Evolutionary conservation across 345 rosid genomes (phyloP).

Genomic region (Erodium maritimum): DNA sequence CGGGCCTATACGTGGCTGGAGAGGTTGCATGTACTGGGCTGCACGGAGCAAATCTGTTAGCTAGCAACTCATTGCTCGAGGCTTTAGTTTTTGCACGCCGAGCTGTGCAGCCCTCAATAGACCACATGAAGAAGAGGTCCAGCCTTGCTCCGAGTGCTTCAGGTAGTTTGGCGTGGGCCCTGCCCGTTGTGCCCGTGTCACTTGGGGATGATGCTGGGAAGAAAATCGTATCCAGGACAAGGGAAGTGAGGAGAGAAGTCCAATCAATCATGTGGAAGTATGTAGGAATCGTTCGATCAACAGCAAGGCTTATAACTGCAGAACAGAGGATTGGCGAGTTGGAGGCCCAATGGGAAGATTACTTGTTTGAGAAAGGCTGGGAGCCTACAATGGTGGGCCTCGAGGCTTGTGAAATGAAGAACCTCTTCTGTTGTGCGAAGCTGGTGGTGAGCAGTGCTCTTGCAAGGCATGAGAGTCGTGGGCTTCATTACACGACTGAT

Average conservation of each 20-base stretch:
- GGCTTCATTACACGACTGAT: slow-evolving; percentile 82
- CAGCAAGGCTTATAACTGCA: slow-evolving; percentile 49
- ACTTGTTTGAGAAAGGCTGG: slow-evolving; percentile 76
- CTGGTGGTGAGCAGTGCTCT: slow-evolving; percentile 85
- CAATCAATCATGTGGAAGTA: slow-evolving; percentile 85
- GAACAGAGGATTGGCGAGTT: slow-evolving; percentile 44
- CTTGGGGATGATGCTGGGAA: slow-evolving; percentile 29
- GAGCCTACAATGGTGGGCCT: slow-evolving; percentile 67
- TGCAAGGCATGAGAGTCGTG: slow-evolving; percentile 88
- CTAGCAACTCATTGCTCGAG: slow-evolving; percentile 93
- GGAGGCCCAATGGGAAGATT: slow-evolving; percentile 71
- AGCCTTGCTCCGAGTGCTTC: slow-evolving; percentile 41
- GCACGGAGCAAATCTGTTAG: slow-evolving; percentile 93
- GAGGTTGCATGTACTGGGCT: slow-evolving; percentile 97
- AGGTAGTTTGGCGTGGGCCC: slow-evolving; percentile 45
- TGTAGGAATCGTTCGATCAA: slow-evolving; percentile 84
- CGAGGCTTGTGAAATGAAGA: slow-evolving; percentile 93
- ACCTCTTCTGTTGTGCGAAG: slow-evolving; percentile 87
- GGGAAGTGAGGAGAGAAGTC: slow-evolving; percentile 61
- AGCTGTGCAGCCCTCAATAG: slow-evolving; percentile 74
- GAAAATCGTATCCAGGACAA: slow-evolving; percentile 37
- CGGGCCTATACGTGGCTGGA: slow-evolving; percentile 86
- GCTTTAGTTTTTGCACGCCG: slow-evolving; percentile 90
- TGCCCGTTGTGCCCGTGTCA: slow-evolving; percentile 50
- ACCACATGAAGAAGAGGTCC: slow-evolving; percentile 54